Evolutionary conservation across 495 filamentous ascomycete species (phyloP).

Genomic region (Hypoxylon cercidicola): DNA sequence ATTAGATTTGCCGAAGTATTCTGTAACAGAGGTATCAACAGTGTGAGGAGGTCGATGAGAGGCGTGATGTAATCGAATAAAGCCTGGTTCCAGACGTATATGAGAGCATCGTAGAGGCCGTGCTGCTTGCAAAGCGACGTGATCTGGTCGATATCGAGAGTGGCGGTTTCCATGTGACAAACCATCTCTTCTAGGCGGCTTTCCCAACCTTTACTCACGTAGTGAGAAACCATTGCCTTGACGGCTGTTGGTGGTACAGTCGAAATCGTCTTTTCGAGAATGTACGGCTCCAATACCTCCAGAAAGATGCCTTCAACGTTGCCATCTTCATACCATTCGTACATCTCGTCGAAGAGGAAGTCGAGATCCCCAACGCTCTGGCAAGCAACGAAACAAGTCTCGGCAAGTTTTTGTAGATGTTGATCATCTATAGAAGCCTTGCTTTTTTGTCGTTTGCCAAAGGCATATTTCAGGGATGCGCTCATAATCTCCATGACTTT

Average conservation of each 20-base stretch:
- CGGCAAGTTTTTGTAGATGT: constrained; percentile 80
- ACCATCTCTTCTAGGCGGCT: constrained; percentile 91
- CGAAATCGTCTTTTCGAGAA: constrained; percentile 79
- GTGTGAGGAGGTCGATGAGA: constrained; percentile 80
- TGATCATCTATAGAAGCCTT: constrained; percentile 61
- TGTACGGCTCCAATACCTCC: constrained; percentile 84
- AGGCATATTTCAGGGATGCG: constrained; percentile 91
- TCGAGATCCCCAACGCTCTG: constrained; percentile 77
- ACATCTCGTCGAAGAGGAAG: constrained; percentile 91
- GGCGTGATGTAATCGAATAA: constrained; percentile 90
- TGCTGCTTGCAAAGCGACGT: constrained; percentile 90
- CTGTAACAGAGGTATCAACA: constrained; percentile 70
- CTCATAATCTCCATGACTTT: constrained; percentile 94
- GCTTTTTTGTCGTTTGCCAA: constrained; percentile 68
- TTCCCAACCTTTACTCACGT: constrained; percentile 74
- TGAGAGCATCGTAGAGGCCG: constrained; percentile 91
- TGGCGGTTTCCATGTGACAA: constrained; percentile 88
- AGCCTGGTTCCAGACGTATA: constrained; percentile 96
- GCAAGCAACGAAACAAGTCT: constrained; percentile 84
- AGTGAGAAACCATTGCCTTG: constrained; percentile 85
- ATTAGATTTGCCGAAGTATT: constrained; percentile 57
- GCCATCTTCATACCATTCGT: constrained; percentile 85
- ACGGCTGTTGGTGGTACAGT: constrained; percentile 83
- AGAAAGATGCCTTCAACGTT: constrained; percentile 79
- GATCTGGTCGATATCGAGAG: constrained; percentile 93